phyloP scores from a whole-genome alignment of 2,329 filamentous ascomycete species.

The Cladosporium phlei region DNA sequence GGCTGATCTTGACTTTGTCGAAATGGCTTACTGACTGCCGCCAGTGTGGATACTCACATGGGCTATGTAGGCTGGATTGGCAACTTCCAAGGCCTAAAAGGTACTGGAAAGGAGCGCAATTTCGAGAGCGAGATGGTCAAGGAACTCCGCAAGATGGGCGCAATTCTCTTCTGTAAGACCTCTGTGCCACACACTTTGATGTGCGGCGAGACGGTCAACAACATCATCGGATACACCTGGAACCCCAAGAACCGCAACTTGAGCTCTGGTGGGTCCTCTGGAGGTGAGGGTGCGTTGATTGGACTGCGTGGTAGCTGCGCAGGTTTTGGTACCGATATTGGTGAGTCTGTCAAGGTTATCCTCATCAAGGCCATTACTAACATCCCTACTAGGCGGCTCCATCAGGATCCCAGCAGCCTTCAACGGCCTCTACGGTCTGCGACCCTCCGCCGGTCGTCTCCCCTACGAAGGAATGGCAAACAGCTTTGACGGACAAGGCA shows the following conservation, averaged over 20 bases:
- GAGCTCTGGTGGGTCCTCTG: conserved; percentile 54
- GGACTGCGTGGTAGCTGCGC: conserved; percentile 49
- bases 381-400: conserved; percentile 43
- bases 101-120: conserved; percentile 45
- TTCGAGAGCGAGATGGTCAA: conserved; percentile 56
- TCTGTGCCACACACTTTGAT: conserved; percentile 54
- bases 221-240: conserved; percentile 54
- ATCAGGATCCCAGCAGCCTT: conserved; percentile 58
- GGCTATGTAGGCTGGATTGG: conserved; percentile 64
- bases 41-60: conserved; percentile 41
- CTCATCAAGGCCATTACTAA: neutral
- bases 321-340: conserved; percentile 55
- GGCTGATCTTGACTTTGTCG: conserved; percentile 30
- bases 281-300: conserved; percentile 56
- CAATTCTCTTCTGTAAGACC: conserved; percentile 53
- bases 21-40: conserved; percentile 37
- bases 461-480: conserved; percentile 58
- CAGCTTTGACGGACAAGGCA: conserved; percentile 60
- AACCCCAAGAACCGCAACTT: conserved; percentile 55
- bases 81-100: conserved; percentile 52
- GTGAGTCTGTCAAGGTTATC: conserved; percentile 46
- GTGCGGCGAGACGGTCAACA: conserved; percentile 58
- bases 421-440: conserved; percentile 54
- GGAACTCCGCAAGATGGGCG: conserved; percentile 51
- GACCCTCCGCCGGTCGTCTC: conserved; percentile 51